Base-by-base conservation (phyloP, 306 rosid species). In the Prunus kanzakura region DNA sequence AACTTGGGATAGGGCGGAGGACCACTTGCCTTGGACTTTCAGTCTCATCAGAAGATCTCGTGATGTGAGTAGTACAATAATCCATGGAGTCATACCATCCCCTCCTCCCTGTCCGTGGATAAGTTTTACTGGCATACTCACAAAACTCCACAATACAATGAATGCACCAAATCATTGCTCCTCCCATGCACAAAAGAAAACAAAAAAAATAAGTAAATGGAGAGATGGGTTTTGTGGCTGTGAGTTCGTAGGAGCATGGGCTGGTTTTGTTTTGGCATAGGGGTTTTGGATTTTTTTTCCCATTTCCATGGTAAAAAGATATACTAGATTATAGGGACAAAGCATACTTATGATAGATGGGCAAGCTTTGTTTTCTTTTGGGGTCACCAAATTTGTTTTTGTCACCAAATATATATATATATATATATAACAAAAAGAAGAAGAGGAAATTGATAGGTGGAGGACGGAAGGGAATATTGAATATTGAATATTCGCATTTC, bases 151-250 rank as follows among this genome's bases (percentile, higher is more conserved):
- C 63, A 55, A 25, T 51, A 73, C 87, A 73, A 54, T 87, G 32
- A 87, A 84, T 86, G 89, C 85, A 87, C 71, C 68, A 82, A 87
- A 87, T 91, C 81, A 87, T 86, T 82, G 72, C 91, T 68, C 72
- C 72, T 76, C 83, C 64, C 66, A 64, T 20, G 81, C 75, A 47
- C 46, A 50, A 73, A 51, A 51, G n/a, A 14, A 20, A 14, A 58
- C 30, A 2, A 52, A 8, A 3, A 52, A 2, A 60, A 30, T 0
- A 64, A 11, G 7, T 2, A 23, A 13, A 58, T 16, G 56, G 67
- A 50, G 62, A 73, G 76, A 73, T 45, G 58, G 46, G 52, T 20
- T 20, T 63, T 63, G n/a, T 63, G 79, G 72, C 25, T 41, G 63
- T 56, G 15, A 69, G 69, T 77, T 65, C 13, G 51, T 69, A 71